A percentile compares a stretch with the other conserved stretches of the same genome.
Evolutionary conservation across 345 rosid genomes (phyloP).

Genomic region (Eutrema yunnanense): DNA sequence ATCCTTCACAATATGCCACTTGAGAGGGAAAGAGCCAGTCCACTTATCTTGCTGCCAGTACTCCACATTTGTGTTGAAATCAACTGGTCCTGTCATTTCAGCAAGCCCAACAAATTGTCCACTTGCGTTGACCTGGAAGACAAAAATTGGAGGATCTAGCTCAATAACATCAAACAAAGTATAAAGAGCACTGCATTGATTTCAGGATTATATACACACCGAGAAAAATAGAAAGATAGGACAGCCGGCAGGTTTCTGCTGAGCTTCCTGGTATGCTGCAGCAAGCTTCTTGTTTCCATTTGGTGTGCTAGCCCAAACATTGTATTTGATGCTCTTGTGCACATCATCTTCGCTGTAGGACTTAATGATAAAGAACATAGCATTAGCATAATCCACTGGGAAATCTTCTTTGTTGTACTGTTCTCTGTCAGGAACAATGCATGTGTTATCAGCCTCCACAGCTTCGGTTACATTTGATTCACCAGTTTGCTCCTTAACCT

Average conservation of each 20-base stretch:
- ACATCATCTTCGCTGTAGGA: constrained; percentile 99
- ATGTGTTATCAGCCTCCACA: constrained; percentile 39
- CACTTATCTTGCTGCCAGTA: constrained; percentile 98
- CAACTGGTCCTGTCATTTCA: constrained; percentile 87
- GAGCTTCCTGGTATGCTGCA: constrained; percentile 80
- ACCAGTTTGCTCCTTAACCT: constrained; percentile 49
- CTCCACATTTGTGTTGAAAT: constrained; percentile 69
- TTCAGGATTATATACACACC: constrained; percentile 37
- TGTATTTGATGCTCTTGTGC: constrained; percentile 88
- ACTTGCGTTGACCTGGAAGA: constrained; percentile 76
- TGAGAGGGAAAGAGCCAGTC: constrained; percentile 90
- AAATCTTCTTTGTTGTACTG: constrained; percentile 70
- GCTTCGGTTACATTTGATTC: constrained; percentile 26
- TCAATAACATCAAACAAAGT: neutral
- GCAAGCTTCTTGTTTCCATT: constrained; percentile 94
- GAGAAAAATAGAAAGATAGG: constrained; percentile 88
- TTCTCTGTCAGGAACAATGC: constrained; percentile 44
- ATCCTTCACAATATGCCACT: constrained; percentile 94
- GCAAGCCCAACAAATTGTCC: constrained; percentile 97
- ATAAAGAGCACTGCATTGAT: neutral
- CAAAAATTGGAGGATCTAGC: neutral
- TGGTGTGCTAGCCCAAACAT: constrained; percentile 95
- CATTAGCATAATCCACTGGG: constrained; percentile 53
- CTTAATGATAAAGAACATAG: constrained; percentile 84
- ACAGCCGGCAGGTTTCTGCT: constrained; percentile 60